Percentiles rank a stretch among this genome's conserved stretches.
phyloP scores from a whole-genome alignment of 768 basidiomycete species.

The Daedaleopsis nitida region DNA sequence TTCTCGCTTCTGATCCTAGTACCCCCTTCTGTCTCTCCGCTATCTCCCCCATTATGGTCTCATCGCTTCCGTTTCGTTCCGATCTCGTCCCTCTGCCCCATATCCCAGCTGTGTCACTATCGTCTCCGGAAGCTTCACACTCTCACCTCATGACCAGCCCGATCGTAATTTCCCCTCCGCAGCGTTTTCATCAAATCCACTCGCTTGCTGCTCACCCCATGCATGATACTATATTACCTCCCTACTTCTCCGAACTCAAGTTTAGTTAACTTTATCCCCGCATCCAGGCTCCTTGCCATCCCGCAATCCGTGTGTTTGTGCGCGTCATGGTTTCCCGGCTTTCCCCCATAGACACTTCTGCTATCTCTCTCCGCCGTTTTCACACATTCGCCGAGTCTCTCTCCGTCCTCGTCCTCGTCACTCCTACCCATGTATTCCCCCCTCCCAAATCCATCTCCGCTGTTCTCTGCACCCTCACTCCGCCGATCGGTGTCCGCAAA shows the following conservation, averaged over 20 bases:
- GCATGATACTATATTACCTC: neutral
- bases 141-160: slow-evolving; percentile 13
- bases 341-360: neutral
- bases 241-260: neutral
- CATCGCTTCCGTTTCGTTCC: neutral
- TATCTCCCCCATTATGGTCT: slow-evolving; percentile 8
- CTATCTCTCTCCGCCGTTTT: neutral
- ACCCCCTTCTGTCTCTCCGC: neutral
- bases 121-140: slow-evolving; percentile 2
- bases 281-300: neutral
- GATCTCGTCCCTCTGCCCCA: slow-evolving; percentile 16
- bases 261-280: slow-evolving; percentile 10
- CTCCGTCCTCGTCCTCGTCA: neutral
- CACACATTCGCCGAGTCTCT: neutral
- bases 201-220: slow-evolving; percentile 2
- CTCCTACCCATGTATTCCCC: neutral
- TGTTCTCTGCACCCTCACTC: neutral
- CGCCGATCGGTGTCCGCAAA: neutral
- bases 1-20: slow-evolving; percentile 1
- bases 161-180: slow-evolving; percentile 15
- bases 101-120: slow-evolving; percentile 10
- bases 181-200: neutral
- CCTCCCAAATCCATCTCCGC: neutral
- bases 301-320: neutral
- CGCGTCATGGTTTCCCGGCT: neutral